Conservation (phyloP, 306 rosid genomes). For the Comarum palustre region DNA sequence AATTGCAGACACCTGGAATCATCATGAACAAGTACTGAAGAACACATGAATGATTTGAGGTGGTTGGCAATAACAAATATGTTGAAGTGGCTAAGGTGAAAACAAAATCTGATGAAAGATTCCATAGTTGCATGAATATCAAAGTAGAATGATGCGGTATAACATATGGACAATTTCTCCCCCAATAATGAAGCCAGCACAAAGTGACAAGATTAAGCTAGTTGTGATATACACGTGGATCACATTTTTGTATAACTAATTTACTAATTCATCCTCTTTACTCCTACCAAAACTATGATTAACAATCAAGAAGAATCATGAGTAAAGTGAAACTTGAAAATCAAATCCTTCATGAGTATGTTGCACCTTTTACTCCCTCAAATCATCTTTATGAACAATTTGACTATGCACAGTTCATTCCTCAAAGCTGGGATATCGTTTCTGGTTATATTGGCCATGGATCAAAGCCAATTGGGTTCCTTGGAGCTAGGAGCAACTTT, state of each 20-base stretch:
- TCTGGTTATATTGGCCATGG: neutral
- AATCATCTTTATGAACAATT: neutral
- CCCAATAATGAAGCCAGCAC: neutral
- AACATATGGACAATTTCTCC: neutral
- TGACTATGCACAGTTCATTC: neutral
- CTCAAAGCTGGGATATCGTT: constrained; percentile 14
- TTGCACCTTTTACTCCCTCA: neutral
- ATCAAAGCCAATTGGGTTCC: constrained; percentile 1
- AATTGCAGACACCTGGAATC: neutral
- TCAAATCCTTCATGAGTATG: neutral
- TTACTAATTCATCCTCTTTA: neutral
- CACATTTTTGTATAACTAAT: neutral
- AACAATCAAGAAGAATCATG: neutral
- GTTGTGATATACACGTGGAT: constrained; percentile 1
- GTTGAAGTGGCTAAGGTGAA: neutral
- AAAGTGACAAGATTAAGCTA: neutral
- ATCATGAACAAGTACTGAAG: neutral
- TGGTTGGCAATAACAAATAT: neutral
- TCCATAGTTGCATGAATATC: constrained; percentile 9
- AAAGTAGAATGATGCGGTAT: neutral
- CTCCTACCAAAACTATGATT: neutral
- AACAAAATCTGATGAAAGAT: neutral
- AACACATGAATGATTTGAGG: neutral
- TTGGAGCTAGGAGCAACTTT: neutral
- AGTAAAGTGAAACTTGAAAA: neutral